Percentiles rank a stretch among this genome's conserved stretches.
These are phyloP conservation scores for Monilinia aucupariae DNA, from an alignment of 2,329 filamentous ascomycete species.

Conservation along the genomic window DNA sequence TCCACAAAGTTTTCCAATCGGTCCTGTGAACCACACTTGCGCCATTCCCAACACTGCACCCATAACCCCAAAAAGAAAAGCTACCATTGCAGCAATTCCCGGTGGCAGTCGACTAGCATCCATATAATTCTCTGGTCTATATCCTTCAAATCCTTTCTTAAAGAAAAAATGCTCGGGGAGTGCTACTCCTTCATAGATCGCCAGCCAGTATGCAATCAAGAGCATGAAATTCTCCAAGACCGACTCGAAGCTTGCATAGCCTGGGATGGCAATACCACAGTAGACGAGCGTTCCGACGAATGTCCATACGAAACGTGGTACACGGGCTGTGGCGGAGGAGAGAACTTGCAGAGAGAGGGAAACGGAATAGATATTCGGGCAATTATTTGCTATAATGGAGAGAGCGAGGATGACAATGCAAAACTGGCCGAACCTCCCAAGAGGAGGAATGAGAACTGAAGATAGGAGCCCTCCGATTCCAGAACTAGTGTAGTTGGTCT, in stretches of 20 bases:
- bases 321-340: conserved; percentile 49
- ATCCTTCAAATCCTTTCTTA: conserved; percentile 55
- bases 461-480: conserved; percentile 63
- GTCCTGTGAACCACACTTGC: conserved; percentile 64
- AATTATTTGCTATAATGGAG: conserved; percentile 65
- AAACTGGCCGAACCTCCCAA: conserved; percentile 67
- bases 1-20: conserved; percentile 48
- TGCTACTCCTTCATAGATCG: conserved; percentile 62
- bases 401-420: conserved; percentile 62
- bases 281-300: conserved; percentile 56
- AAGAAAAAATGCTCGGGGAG: conserved; percentile 47
- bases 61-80: conserved; percentile 58
- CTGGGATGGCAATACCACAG: conserved; percentile 64
- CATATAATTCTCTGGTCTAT: conserved; percentile 54
- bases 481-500: conserved; percentile 48
- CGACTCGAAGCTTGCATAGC: conserved; percentile 58
- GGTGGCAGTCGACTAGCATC: conserved; percentile 53
- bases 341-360: conserved; percentile 63
- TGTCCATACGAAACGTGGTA: conserved; percentile 66
- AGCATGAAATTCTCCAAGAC: conserved; percentile 68
- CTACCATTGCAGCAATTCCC: conserved; percentile 56
- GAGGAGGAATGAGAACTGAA: conserved; percentile 52
- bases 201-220: conserved; percentile 66
- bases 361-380: conserved; percentile 67
- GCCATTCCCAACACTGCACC: conserved; percentile 67